A percentile compares a stretch with the other conserved stretches of the same genome.
These are phyloP conservation scores for Monilinia laxa DNA, from an alignment of 2,329 filamentous ascomycete species.

Conservation along the genomic window DNA sequence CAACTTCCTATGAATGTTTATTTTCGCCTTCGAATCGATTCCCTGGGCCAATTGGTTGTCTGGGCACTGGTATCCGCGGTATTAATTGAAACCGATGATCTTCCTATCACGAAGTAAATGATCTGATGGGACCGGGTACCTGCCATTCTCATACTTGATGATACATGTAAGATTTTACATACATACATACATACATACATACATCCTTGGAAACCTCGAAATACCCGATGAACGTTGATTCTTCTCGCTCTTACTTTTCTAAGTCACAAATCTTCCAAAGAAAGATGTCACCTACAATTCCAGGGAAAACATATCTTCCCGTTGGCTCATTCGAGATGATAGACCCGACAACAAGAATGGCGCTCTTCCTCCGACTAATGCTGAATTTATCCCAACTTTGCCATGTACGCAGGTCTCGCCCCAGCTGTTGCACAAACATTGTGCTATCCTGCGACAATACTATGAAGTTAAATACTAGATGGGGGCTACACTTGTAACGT, in stretches of 20 bases:
- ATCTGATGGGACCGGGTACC: background rate
- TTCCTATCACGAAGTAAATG: background rate
- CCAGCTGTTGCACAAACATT: background rate
- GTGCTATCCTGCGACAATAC: background rate
- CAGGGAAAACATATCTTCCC: background rate
- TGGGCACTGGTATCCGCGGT: background rate
- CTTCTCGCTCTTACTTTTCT: background rate
- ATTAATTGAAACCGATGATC: background rate
- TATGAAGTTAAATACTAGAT: background rate
- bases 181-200: background rate
- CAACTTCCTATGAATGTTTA: background rate
- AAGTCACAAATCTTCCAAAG: too few relatives aligned
- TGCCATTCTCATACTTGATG: background rate
- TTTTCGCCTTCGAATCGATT: background rate
- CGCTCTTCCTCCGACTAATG: background rate
- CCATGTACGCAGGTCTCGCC: background rate
- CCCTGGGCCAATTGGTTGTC: background rate
- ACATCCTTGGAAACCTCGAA: background rate
- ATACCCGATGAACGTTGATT: background rate
- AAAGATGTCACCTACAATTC: background rate
- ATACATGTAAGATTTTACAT: background rate
- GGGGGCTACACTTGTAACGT: background rate
- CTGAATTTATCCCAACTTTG: background rate
- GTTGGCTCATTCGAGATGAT: background rate
- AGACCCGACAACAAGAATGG: slow-evolving; percentile 2